phyloP scores from a whole-genome alignment of 768 basidiomycete genomes.

The Fomitopsis serialis region DNA sequence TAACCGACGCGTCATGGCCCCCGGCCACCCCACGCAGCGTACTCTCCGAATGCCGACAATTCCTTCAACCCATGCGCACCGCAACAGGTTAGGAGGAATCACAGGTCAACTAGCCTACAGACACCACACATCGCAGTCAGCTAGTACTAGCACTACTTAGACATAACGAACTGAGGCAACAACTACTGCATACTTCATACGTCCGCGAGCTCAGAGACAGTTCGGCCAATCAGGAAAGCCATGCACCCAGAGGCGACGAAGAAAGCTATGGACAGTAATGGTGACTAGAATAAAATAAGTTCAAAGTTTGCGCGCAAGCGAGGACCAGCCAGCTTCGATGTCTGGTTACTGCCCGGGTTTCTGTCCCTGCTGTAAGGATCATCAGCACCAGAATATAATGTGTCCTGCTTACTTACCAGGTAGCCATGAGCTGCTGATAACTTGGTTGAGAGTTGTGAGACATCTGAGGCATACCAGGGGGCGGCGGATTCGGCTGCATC shows the following conservation, averaged over 20 bases:
- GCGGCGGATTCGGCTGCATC: conserved; percentile 34
- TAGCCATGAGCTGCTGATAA: conserved; percentile 71
- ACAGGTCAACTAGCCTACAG: no score
- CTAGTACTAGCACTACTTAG: no score
- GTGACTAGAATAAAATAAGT: neutral
- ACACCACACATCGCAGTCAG: no score
- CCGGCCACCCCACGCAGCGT: no score
- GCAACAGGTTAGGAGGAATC: no score
- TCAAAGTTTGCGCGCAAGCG: neutral
- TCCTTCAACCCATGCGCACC: no score
- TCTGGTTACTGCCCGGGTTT: neutral
- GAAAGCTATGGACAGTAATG: conserved; percentile 8
- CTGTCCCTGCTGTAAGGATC: conserved; percentile 2
- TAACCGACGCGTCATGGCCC: no score
- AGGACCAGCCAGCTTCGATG: conserved; percentile 2
- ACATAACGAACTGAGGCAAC: no score
- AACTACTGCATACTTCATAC: no score
- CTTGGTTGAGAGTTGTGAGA: conserved; percentile 36
- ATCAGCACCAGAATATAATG: neutral
- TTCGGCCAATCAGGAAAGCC: neutral
- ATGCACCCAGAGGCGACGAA: conserved; percentile 3
- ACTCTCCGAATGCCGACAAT: no score
- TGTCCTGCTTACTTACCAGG: conserved; percentile 39
- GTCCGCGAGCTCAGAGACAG: neutral
- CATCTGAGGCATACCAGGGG: conserved; percentile 25